phyloP scores from a whole-genome alignment of 225 moss, liverwort and hornwort species.

The Ulota crispa region DNA sequence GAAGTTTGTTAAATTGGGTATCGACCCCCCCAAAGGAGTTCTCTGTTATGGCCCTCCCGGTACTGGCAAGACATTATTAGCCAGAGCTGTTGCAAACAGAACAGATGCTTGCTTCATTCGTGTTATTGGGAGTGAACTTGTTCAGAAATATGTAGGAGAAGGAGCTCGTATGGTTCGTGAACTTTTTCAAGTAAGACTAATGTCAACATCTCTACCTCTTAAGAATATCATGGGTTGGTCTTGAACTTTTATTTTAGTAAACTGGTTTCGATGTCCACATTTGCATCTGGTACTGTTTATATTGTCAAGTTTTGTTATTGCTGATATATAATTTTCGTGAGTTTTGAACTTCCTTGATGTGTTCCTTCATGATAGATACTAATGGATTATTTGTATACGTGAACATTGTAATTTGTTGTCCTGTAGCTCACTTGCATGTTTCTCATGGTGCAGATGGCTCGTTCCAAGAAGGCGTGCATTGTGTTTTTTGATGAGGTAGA shows the following conservation, averaged over 20 bases:
- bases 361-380: background rate
- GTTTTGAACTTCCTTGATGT: background rate
- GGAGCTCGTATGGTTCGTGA: constrained; percentile 92
- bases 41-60: constrained; percentile 89
- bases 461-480: constrained; percentile 92
- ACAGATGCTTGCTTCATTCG: constrained; percentile 91
- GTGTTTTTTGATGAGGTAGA: constrained; percentile 68
- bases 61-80: constrained; percentile 85
- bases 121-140: constrained; percentile 89
- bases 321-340: background rate
- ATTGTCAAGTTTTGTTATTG: background rate
- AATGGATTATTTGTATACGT: background rate
- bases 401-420: background rate
- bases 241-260: background rate
- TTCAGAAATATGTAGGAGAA: constrained; percentile 93
- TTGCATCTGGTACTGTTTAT: background rate
- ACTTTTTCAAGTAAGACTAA: constrained; percentile 64
- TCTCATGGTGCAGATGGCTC: constrained; percentile 71
- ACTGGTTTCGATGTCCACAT: background rate
- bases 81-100: constrained; percentile 83
- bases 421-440: background rate
- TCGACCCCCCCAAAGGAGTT: constrained; percentile 93
- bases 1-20: constrained; percentile 88
- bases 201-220: background rate
- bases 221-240: background rate